Evolutionary conservation across 2,329 filamentous ascomycete genomes (phyloP), one percentile per base, ranked within the genome.

Genomic region (Apiospora malaysiana): DNA sequence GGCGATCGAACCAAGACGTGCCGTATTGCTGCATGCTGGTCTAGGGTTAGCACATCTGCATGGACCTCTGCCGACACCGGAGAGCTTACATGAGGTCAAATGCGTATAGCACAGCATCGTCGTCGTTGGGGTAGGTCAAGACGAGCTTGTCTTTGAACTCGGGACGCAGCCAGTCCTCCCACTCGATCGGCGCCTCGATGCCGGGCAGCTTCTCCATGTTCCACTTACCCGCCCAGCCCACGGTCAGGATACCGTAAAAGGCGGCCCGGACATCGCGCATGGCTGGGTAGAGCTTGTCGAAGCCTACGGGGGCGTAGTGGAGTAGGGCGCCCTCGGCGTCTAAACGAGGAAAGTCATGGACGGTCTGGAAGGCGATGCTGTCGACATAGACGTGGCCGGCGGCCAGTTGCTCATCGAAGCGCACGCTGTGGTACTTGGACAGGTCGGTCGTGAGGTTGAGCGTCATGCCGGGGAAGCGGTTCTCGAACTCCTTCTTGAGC

Each of bases 51-150:
- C 10, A 40, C 47, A 10, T 14, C n/a, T 27, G 18, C 25, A 9
- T 49, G 12, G 42, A 3, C 42, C 27, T n/a, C n/a, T n/a, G n/a
- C n/a, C n/a, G n/a, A 32, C 37, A 9, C 2, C 7, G 2, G 9
- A 7, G 5, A 49, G 25, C 82, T 80, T 76, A 84, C 83, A 88
- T 83, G 1, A 86, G 77, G 51, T 87, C 80, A 56, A 86, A 87
- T 3, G 84, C 83, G 56, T 81, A 88, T 0, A 87, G 78, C 2
- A 89, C 83, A 0, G 87, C 87, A 69, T 89, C 87, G 56, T 89
- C 87, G 51, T 89, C 88, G 71, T 89, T 88, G 12, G 87, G 88
- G 70, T 89, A 89, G 0, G 86, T 88, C 14, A 89, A 75, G 2
- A 85, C 84, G 5, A 89, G 78, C 76, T 86, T 88, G 71, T 85